Evolutionary conservation across 2,329 filamentous ascomycete genomes (phyloP).

Genomic region (Tolypocladium endophyticum): DNA sequence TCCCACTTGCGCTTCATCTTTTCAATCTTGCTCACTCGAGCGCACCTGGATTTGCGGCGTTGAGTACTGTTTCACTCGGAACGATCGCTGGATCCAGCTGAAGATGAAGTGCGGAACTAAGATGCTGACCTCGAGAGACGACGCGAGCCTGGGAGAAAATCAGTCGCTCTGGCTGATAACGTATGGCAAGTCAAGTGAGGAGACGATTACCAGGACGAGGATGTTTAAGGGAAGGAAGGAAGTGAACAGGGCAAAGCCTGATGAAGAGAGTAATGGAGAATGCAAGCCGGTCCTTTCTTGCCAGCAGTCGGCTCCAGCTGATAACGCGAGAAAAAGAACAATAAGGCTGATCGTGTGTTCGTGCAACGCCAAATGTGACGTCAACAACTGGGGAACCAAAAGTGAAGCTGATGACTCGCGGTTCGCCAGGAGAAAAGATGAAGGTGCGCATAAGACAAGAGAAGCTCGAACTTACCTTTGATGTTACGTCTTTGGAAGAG

Average conservation of each 20-base stretch:
- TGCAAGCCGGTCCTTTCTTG: not conserved
- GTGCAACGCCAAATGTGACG: not conserved
- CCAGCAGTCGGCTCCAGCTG: not conserved
- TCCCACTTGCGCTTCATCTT: no score
- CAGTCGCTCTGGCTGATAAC: not conserved
- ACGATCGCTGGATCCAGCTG: not conserved
- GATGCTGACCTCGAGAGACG: not conserved
- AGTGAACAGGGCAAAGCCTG: not conserved
- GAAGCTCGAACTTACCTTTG: not conserved
- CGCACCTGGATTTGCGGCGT: not conserved
- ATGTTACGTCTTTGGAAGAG: not conserved
- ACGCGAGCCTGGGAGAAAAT: not conserved
- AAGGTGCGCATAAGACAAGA: not conserved
- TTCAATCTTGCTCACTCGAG: not conserved
- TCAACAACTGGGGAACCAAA: not conserved
- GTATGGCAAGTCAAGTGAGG: no score
- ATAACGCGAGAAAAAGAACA: not conserved
- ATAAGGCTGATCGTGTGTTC: not conserved
- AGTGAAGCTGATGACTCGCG: not conserved
- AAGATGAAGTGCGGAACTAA: not conserved
- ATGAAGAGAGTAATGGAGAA: not conserved
- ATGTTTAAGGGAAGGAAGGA: not conserved
- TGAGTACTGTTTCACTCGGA: not conserved
- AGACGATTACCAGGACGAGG: not conserved
- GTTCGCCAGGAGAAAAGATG: not conserved